These are phyloP conservation scores for Exophiala calicioides DNA, from an alignment of 2,329 filamentous ascomycete species.

Conservation along the genomic window DNA sequence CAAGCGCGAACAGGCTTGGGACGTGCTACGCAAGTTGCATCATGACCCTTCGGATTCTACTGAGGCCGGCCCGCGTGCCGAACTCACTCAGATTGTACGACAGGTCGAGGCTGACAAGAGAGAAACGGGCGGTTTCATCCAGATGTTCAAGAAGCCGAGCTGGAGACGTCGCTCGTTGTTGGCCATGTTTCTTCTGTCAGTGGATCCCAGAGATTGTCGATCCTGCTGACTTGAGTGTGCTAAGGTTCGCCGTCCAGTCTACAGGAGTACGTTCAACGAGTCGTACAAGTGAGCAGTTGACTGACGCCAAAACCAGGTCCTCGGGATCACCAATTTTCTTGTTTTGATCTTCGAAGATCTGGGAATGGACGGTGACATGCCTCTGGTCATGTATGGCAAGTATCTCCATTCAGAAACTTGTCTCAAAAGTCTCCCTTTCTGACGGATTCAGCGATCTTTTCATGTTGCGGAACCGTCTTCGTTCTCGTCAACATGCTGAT, in stretches of 20 bases:
- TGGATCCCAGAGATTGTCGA: too few species aligned
- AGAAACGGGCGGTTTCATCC: background rate
- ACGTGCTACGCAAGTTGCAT: slow-evolving; percentile 67
- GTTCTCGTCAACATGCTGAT: slow-evolving; percentile 70
- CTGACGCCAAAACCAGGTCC: slow-evolving; percentile 33
- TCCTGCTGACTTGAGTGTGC: too few species aligned
- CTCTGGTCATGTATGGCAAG: slow-evolving; percentile 42
- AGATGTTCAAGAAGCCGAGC: slow-evolving; percentile 19
- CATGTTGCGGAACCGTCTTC: slow-evolving; percentile 50
- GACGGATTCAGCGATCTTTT: background rate
- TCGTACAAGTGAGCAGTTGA: slow-evolving; percentile 25
- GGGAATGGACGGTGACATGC: slow-evolving; percentile 40
- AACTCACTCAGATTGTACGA: slow-evolving; percentile 59
- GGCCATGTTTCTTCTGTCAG: slow-evolving; percentile 10
- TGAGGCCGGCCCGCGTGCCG: slow-evolving; percentile 75
- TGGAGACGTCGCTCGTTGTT: slow-evolving; percentile 13
- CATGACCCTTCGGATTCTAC: slow-evolving; percentile 74
- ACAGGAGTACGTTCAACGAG: background rate
- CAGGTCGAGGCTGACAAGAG: slow-evolving; percentile 6
- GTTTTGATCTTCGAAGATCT: slow-evolving; percentile 40
- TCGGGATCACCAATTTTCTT: slow-evolving; percentile 41
- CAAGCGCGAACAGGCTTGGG: slow-evolving; percentile 64
- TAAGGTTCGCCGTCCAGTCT: too few species aligned
- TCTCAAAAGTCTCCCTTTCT: background rate
- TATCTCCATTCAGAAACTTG: background rate